phyloP scores from a whole-genome alignment of 495 filamentous ascomycete genomes.

The Lasiosphaeris hirsuta region DNA sequence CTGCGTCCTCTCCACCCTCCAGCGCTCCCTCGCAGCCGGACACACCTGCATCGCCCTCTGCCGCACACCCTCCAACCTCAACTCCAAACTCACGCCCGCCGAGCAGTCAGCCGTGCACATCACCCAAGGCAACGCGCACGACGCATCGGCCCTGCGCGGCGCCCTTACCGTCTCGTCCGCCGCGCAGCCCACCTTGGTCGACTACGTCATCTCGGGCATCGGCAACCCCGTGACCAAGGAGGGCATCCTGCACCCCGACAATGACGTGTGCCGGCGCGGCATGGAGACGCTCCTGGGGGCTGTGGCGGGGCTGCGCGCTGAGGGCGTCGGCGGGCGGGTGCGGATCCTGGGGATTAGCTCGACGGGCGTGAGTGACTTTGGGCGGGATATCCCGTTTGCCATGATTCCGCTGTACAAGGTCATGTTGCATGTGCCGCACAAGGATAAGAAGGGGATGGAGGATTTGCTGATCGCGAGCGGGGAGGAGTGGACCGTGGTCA shows the following conservation, averaged over 20 bases:
- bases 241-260: conserved; percentile 45
- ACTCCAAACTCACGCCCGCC: conserved; percentile 35
- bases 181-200: conserved; percentile 22
- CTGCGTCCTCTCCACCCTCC: conserved; percentile 44
- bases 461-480: conserved; percentile 33
- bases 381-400: conserved; percentile 51
- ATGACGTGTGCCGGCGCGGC: conserved; percentile 52
- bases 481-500: conserved; percentile 46
- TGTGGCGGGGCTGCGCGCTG: conserved; percentile 25
- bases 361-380: conserved; percentile 46
- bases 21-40: conserved; percentile 47
- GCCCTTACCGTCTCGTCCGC: conserved; percentile 21
- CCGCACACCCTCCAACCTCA: conserved; percentile 62
- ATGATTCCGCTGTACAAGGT: conserved; percentile 51
- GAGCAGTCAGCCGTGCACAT: conserved; percentile 37
- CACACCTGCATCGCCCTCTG: conserved; percentile 54
- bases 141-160: conserved; percentile 38
- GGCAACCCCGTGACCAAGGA: conserved; percentile 33
- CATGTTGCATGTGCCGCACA: conserved; percentile 49
- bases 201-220: conserved; percentile 47
- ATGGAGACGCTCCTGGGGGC: conserved; percentile 47
- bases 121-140: conserved; percentile 46
- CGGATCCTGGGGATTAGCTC: conserved; percentile 50
- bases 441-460: conserved; percentile 62
- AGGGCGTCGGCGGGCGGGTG: conserved; percentile 24